Conservation (phyloP, 352 stramenopile species). For the Pythium sp. region DNA sequence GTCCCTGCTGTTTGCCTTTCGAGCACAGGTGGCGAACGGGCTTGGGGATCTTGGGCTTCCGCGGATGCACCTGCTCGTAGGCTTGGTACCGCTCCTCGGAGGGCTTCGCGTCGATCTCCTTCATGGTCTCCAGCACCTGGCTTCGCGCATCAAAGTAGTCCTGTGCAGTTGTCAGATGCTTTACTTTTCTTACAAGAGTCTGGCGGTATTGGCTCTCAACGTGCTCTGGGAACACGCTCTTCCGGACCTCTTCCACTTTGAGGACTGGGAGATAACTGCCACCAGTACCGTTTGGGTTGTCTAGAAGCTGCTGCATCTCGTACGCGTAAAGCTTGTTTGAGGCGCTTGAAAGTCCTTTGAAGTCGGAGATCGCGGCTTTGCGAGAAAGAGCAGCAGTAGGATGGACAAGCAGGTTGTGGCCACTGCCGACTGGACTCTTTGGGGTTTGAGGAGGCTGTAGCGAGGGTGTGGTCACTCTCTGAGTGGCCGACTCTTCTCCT, state of each 20-base stretch:
- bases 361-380: slow-evolving; percentile 37
- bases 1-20: slow-evolving; percentile 29
- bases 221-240: slow-evolving; percentile 47
- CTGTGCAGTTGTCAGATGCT: slow-evolving; percentile 40
- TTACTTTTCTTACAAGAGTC: slow-evolving; percentile 55
- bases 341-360: slow-evolving; percentile 29
- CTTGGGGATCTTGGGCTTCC: slow-evolving; percentile 77
- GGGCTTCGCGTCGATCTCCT: slow-evolving; percentile 20
- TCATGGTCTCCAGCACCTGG: slow-evolving; percentile 49
- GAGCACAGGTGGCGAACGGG: slow-evolving; percentile 28
- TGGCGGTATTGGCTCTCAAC: slow-evolving; percentile 52
- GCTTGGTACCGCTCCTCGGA: slow-evolving; percentile 22
- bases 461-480: neutral
- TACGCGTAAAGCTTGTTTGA: slow-evolving; percentile 35
- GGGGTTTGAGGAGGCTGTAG: neutral
- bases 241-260: slow-evolving; percentile 55
- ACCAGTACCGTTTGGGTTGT: slow-evolving; percentile 6
- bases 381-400: neutral
- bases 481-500: neutral
- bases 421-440: slow-evolving; percentile 8
- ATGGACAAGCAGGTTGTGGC: neutral
- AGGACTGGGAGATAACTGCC: slow-evolving; percentile 19
- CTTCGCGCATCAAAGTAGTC: slow-evolving; percentile 54
- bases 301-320: slow-evolving; percentile 24
- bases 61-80: slow-evolving; percentile 29